phyloP scores from a whole-genome alignment of 345 rosid genomes.

The Rhodamnia argentea region DNA sequence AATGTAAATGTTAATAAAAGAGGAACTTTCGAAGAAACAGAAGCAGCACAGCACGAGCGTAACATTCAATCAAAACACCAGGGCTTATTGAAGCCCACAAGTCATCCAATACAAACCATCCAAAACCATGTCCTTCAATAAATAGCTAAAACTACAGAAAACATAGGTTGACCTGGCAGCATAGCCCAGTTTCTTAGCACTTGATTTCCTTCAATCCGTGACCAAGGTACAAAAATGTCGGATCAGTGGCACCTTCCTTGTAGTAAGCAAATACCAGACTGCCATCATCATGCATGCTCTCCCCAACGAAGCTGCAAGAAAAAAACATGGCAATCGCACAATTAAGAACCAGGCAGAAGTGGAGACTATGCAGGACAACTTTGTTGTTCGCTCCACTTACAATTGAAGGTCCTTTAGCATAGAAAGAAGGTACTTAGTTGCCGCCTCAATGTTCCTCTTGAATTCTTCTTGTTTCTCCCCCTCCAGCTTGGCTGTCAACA shows the following conservation, averaged over 20 bases:
- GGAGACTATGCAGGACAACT: background rate
- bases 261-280: constrained; percentile 83
- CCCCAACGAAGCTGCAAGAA: constrained; percentile 78
- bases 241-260: constrained; percentile 88
- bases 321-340: background rate
- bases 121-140: background rate
- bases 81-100: background rate
- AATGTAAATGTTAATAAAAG: background rate
- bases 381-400: constrained; percentile 30
- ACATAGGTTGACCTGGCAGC: background rate
- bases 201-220: constrained; percentile 88
- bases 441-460: constrained; percentile 86
- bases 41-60: background rate
- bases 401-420: constrained; percentile 86
- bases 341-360: background rate
- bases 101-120: background rate
- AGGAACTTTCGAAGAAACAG: background rate
- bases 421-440: constrained; percentile 74
- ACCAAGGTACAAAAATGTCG: constrained; percentile 87
- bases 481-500: constrained; percentile 46
- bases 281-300: constrained; percentile 78
- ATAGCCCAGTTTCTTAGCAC: constrained; percentile 36
- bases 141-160: constrained; percentile 11
- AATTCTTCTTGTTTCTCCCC: constrained; percentile 41
- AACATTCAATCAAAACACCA: background rate